Evolutionary conservation across 2,329 filamentous ascomycete species (phyloP), one percentile per base, ranked within the genome.

Genomic region (Colletotrichum godetiae): DNA sequence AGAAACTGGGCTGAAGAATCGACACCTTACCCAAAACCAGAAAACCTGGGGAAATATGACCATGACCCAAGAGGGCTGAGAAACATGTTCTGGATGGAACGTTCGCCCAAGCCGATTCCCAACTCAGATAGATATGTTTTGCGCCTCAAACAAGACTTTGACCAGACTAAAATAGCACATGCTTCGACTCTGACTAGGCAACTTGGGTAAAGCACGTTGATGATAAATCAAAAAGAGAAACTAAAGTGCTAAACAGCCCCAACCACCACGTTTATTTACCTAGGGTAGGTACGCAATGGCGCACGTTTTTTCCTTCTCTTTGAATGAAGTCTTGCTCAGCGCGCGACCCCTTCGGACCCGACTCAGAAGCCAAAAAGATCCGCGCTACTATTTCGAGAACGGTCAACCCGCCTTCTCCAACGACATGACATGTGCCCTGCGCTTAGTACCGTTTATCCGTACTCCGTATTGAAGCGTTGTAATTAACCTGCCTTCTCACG

Each of bases 301-400:
- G 42, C 42, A 49, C 19, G 42, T 49, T 27, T 27, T 29, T 29
- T 29, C 11, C 11, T n/a, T 49, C 42, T 49, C 42, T 49, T 19
- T 49, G 42, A 49, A 22, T 19, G 6, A 49, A n/a, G 53, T 27
- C 49, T 24, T 35, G 29, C 29, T 64, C 66, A 22, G 24, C 58
- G 56, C 58, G 56, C 6, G 35, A 15, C 35, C 7, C 29, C n/a
- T 61, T 46, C 70, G 70, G 70, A 66, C 70, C 67, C 67, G 66
- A 66, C 33, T 24, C 42, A 12, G 31, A 29, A 6, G 49, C 62
- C 62, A 57, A 22, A n/a, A 19, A 49, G 42, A 49, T n/a, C 52
- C 7, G 52, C 42, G 70, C 59, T 64, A 22, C 70, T 73, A 70
- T 61, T 73, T 67, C 67, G 55, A 65, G 56, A 73, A 65, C 59